Percentiles rank a stretch among this genome's conserved stretches.
Evolutionary conservation across 208 protist genomes (phyloP).

Genomic region (Sergeia podlipaevii): DNA sequence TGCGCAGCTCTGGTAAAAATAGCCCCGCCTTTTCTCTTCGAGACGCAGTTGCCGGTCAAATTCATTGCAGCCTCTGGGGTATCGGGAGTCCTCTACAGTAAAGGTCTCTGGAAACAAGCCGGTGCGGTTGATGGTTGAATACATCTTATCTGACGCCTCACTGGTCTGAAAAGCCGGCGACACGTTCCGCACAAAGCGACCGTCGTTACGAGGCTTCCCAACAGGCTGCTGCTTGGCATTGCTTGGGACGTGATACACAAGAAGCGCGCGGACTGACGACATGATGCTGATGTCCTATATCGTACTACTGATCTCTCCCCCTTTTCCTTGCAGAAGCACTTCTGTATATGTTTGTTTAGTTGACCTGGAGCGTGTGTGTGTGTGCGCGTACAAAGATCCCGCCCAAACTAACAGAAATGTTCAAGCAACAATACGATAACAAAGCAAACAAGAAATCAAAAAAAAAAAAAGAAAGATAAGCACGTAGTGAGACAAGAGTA

Average conservation of each 20-base stretch:
- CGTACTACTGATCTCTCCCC: too few species aligned
- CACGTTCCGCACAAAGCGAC: too few species aligned
- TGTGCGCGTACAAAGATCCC: not conserved
- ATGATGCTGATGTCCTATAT: too few species aligned
- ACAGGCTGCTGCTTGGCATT: too few species aligned
- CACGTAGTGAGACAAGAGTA: not conserved
- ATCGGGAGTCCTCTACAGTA: constrained; percentile 1
- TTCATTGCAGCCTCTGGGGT: constrained; percentile 16
- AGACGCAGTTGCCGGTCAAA: constrained; percentile 22
- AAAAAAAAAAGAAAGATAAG: constrained; percentile 8
- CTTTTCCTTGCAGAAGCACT: too few species aligned
- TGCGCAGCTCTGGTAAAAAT: not conserved
- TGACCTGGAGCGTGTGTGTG: too few species aligned
- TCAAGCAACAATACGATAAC: not conserved
- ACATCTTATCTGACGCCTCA: too few species aligned
- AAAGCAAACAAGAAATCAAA: not conserved
- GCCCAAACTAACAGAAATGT: constrained; percentile 1
- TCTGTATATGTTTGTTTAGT: too few species aligned
- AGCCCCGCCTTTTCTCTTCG: not conserved
- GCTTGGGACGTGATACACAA: too few species aligned
- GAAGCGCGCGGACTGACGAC: too few species aligned
- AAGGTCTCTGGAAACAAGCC: constrained; percentile 5
- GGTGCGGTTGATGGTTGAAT: constrained; percentile 11
- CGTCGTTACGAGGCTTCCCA: too few species aligned
- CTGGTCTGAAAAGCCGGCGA: too few species aligned